These are phyloP conservation scores for Arthroderma uncinatum DNA, from an alignment of 2,329 filamentous ascomycete species.

Conservation along the genomic window DNA sequence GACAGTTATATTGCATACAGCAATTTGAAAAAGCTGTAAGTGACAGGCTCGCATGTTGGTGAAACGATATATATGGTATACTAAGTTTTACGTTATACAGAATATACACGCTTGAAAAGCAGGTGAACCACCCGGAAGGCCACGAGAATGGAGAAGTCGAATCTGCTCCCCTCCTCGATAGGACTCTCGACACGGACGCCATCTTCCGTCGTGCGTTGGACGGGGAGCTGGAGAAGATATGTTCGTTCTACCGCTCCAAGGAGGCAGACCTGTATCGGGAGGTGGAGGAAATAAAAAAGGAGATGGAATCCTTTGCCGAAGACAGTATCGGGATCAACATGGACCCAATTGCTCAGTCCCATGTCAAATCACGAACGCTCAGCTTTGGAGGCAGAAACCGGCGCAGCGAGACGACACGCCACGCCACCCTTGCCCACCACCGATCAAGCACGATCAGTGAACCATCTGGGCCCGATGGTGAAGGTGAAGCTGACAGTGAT, in stretches of 20 bases:
- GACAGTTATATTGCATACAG: conserved; percentile 96
- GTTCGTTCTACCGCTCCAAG: conserved; percentile 79
- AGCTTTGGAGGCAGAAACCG: conserved; percentile 37
- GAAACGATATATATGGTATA: conserved; percentile 15
- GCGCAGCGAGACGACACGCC: conserved; percentile 34
- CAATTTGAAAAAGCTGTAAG: conserved; percentile 94
- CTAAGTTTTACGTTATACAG: conserved; percentile 35
- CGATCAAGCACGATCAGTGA: conserved; percentile 33
- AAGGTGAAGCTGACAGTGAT: conserved; percentile 39
- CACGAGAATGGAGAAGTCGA: conserved; percentile 58
- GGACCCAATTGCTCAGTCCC: conserved; percentile 32
- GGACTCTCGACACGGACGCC: conserved; percentile 60
- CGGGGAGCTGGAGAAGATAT: conserved; percentile 86
- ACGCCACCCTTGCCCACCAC: conserved; percentile 15
- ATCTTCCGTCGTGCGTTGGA: conserved; percentile 74
- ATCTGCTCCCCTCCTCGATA: conserved; percentile 66
- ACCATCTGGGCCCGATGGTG: conserved; percentile 40
- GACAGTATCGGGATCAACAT: conserved; percentile 40
- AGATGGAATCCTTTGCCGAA: conserved; percentile 58
- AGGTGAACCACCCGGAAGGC: conserved; percentile 51
- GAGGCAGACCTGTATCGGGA: conserved; percentile 79
- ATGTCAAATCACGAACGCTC: conserved; percentile 33
- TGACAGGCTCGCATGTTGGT: conserved; percentile 17
- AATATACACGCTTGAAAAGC: conserved; percentile 91
- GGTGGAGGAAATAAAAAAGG: conserved; percentile 61